phyloP scores from a whole-genome alignment of 75 land plant species.

The Isoetes taiwanensis region DNA sequence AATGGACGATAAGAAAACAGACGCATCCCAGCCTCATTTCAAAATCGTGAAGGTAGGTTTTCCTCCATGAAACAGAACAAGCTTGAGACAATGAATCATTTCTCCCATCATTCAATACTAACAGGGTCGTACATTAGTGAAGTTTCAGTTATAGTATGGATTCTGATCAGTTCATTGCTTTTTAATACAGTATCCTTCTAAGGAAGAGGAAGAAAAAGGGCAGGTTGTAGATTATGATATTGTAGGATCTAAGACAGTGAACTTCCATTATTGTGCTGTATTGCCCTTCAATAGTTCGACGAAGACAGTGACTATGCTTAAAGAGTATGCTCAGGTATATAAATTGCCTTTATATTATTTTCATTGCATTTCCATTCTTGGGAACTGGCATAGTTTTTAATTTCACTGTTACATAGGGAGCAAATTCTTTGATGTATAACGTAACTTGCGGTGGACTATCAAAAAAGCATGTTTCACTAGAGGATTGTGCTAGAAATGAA shows the following conservation, averaged over 20 bases:
- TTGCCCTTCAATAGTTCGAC: constrained; percentile 10
- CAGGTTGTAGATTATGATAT: constrained; percentile 18
- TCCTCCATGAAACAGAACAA: too few species aligned
- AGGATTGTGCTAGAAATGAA: constrained; percentile 19
- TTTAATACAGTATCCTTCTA: neutral
- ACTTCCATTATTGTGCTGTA: constrained; percentile 21
- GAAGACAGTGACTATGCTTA: constrained; percentile 15
- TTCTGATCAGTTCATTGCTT: too few species aligned
- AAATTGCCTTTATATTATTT: neutral
- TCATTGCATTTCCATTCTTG: too few species aligned
- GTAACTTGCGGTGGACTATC: constrained; percentile 23
- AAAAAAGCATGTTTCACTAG: constrained; percentile 16
- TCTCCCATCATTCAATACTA: too few species aligned
- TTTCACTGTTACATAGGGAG: constrained; percentile 12
- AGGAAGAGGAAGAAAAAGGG: neutral
- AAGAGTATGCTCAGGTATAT: constrained; percentile 26
- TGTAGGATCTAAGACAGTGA: constrained; percentile 16
- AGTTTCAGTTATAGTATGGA: too few species aligned
- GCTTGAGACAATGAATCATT: too few species aligned
- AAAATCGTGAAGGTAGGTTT: too few species aligned
- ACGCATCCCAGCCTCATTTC: too few species aligned
- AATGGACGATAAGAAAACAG: too few species aligned
- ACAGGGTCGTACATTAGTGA: too few species aligned
- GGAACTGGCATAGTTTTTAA: too few species aligned
- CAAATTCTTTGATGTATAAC: constrained; percentile 14